Base-by-base conservation (phyloP, 2,329 filamentous ascomycete species). In the Trichophaea hybrida region DNA sequence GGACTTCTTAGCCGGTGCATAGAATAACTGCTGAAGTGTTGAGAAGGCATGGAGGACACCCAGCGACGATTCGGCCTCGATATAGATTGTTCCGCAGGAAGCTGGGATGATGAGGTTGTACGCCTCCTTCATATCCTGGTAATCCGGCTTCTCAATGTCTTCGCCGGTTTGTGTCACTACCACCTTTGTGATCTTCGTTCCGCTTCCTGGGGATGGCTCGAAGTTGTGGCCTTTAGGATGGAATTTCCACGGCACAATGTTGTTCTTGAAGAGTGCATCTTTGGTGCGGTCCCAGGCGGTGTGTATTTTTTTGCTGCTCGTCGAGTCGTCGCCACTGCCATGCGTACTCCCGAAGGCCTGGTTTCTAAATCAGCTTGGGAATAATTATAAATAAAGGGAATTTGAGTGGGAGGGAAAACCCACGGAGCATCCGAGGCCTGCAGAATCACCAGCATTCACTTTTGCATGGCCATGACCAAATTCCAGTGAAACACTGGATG, bases 11-110 rank as follows among this genome's bases (percentile, higher is more conserved):
- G 71, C 71, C 43, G 82, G 82, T 70, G 80, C 71, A 73, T 82
- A 91, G 74, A 93, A 93, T 13, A 94, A 78, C 74, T 94, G 88
- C 0, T 79, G 78, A 69, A 93, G 88, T 1, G 85, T 84, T 65
- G 86, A 83, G 24, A 94, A 76, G n/a, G 79, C 88, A 64, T 81
- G 80, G 15, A 88, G 75, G 37, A 90, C 74, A 54, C 88, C 88
- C 5, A 80, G 78, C 13, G 83, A 83, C 1, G 84, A 82, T 38
- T 76, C 76, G 13, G 85, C 85, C 31, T 74, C 74, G 67, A 93
- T 82, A 43, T 74, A 77, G 34, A 80, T 57, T 13, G 58, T 51
- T 46, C n/a, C 35, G 43, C 46, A 15, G 4, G 15, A 55, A 17
- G 72, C 69, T 10, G 75, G 76, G 43, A 94, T 71, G 1, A 75